Percentiles rank a stretch among this genome's conserved stretches.
These are phyloP conservation scores for Apiotrichum akiyoshidainum DNA, from an alignment of 1,284 basidiomycete species.

Conservation along the genomic window DNA sequence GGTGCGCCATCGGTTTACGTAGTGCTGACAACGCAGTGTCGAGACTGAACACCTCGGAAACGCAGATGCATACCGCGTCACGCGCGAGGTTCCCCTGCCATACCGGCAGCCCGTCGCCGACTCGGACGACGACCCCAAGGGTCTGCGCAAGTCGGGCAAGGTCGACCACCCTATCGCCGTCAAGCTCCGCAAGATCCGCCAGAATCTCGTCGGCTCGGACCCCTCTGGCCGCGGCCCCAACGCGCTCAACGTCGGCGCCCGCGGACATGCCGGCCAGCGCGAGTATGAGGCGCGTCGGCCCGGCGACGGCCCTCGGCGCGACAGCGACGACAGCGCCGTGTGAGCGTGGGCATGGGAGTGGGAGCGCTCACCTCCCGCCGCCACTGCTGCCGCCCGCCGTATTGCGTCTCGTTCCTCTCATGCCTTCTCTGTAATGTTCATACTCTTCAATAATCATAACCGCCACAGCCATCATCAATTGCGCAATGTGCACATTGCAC, in stretches of 20 bases:
- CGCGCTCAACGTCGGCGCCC: slow-evolving; percentile 34
- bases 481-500: too few relatives aligned
- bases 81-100: slow-evolving; percentile 44
- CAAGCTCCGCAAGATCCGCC: neutral
- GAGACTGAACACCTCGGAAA: slow-evolving; percentile 52
- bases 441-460: too few relatives aligned
- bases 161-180: neutral
- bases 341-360: neutral
- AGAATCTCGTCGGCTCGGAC: slow-evolving; percentile 1
- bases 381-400: too few relatives aligned
- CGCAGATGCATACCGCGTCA: slow-evolving; percentile 35
- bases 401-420: too few relatives aligned
- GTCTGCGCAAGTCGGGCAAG: neutral
- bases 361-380: too few relatives aligned
- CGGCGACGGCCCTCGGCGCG: slow-evolving; percentile 21
- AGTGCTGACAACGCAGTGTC: slow-evolving; percentile 28
- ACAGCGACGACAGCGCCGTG: slow-evolving; percentile 1
- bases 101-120: slow-evolving; percentile 34
- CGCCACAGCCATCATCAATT: too few relatives aligned
- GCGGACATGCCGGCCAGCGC: slow-evolving; percentile 34
- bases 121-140: slow-evolving; percentile 23
- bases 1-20: slow-evolving; percentile 53
- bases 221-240: slow-evolving; percentile 32
- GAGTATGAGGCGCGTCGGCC: slow-evolving; percentile 45
- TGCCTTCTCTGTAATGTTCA: too few relatives aligned